These are phyloP conservation scores for Yarrowia sp. DNA, from an alignment of 805 yeast species.

Conservation along the genomic window DNA sequence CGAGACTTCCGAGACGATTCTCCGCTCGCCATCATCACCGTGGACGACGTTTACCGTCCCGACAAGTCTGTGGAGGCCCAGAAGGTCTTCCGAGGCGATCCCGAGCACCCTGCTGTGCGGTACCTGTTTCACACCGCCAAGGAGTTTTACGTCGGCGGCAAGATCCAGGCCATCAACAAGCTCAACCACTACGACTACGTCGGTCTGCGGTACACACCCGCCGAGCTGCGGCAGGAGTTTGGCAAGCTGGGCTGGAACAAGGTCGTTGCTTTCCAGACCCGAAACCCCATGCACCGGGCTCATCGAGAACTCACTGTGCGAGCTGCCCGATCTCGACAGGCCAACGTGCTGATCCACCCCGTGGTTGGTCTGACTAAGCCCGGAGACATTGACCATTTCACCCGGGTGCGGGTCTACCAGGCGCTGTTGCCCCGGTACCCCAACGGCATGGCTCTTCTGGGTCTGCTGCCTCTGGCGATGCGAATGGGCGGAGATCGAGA, in stretches of 20 bases:
- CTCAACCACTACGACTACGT: constrained; percentile 92
- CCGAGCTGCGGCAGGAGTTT: constrained; percentile 87
- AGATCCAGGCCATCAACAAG: constrained; percentile 78
- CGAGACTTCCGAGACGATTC: constrained; percentile 82
- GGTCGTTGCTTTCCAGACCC: constrained; percentile 96
- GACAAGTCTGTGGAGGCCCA: constrained; percentile 80
- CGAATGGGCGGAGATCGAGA: constrained; percentile 99
- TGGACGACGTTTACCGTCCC: constrained; percentile 81
- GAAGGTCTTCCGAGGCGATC: constrained; percentile 93
- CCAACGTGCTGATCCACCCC: constrained; percentile 90
- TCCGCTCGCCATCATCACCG: constrained; percentile 80
- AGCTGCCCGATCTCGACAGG: constrained; percentile 92
- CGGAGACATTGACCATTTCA: constrained; percentile 97
- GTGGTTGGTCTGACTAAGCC: constrained; percentile 97
- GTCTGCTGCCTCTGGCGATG: constrained; percentile 93
- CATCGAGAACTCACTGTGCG: constrained; percentile 95
- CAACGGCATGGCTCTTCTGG: constrained; percentile 87
- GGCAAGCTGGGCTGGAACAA: constrained; percentile 79
- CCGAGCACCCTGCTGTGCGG: constrained; percentile 91
- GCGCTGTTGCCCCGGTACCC: constrained; percentile 93
- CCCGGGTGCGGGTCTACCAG: constrained; percentile 94
- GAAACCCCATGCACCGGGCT: constrained; percentile 99
- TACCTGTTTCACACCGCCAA: constrained; percentile 78
- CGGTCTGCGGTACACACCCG: constrained; percentile 86
- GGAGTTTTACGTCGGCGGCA: constrained; percentile 88